A percentile compares a stretch with the other conserved stretches of the same genome.
phyloP scores from a whole-genome alignment of 768 basidiomycete genomes.

The Termitomyces sp. region DNA sequence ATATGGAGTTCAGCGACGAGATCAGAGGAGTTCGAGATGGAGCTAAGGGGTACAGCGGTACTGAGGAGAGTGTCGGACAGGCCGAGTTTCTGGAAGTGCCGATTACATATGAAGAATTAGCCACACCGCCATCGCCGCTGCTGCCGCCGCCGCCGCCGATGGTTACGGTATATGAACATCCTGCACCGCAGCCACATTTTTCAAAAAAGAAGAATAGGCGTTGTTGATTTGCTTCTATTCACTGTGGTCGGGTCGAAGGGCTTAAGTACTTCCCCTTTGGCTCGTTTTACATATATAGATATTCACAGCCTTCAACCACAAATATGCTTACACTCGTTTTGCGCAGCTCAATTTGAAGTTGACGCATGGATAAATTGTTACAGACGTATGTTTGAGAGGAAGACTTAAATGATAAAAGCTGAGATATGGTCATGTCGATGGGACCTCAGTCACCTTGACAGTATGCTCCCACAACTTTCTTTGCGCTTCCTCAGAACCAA shows the following conservation, averaged over 20 bases:
- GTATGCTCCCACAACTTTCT: constrained; percentile 22
- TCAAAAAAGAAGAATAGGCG: too few relatives aligned
- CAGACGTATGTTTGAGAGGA: background rate
- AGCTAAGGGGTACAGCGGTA: background rate
- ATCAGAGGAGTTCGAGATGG: background rate
- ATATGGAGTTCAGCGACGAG: background rate
- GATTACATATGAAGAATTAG: too few relatives aligned
- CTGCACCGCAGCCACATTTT: too few relatives aligned
- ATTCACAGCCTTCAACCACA: too few relatives aligned
- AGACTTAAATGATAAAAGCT: background rate
- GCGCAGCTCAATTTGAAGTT: background rate
- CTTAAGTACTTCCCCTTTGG: too few relatives aligned
- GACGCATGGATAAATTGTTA: too few relatives aligned
- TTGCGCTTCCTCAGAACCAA: constrained; percentile 30
- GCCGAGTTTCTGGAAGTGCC: background rate
- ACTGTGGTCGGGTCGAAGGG: too few relatives aligned
- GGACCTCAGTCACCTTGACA: constrained; percentile 13
- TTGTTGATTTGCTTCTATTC: too few relatives aligned
- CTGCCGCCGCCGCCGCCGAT: too few relatives aligned
- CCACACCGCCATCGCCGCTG: too few relatives aligned
- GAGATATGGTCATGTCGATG: background rate
- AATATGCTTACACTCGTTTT: background rate
- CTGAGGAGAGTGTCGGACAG: background rate
- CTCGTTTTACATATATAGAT: too few relatives aligned
- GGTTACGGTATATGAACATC: too few relatives aligned